Evolutionary conservation across 2,329 filamentous ascomycete species (phyloP).

Genomic region (Aspergillus thermomutatus): DNA sequence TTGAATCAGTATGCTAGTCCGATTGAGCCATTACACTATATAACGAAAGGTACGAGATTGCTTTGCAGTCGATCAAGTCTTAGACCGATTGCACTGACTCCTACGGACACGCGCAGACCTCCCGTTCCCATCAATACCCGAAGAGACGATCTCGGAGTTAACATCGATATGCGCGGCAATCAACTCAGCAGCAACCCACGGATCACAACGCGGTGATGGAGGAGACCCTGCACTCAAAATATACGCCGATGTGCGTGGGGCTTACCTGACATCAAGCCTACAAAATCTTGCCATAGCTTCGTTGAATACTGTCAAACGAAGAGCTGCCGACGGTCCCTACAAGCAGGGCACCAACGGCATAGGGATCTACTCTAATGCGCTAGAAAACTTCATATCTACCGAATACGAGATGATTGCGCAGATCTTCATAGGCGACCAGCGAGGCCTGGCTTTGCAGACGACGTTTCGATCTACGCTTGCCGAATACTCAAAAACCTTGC

Average conservation of each 20-base stretch:
- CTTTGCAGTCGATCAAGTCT: not conserved
- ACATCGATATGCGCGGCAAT: constrained; percentile 77
- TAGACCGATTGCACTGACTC: constrained; percentile 29
- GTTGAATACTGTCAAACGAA: constrained; percentile 75
- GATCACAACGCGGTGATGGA: constrained; percentile 47
- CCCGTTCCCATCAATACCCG: constrained; percentile 75
- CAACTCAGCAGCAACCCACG: constrained; percentile 56
- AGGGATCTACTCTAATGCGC: constrained; percentile 77
- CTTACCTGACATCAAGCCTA: constrained; percentile 78
- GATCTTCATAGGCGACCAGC: constrained; percentile 82
- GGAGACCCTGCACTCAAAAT: constrained; percentile 74
- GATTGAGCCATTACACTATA: constrained; percentile 85
- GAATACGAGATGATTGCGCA: constrained; percentile 89
- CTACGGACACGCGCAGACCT: constrained; percentile 41
- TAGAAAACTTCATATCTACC: constrained; percentile 81
- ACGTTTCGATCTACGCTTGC: constrained; percentile 75
- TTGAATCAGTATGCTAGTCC: constrained; percentile 74
- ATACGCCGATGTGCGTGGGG: constrained; percentile 80
- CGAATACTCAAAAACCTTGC: constrained; percentile 79
- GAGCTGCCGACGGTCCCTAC: constrained; percentile 75
- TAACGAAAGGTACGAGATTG: constrained; percentile 70
- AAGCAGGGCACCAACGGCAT: constrained; percentile 87
- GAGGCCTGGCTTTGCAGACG: constrained; percentile 71
- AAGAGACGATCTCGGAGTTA: constrained; percentile 72
- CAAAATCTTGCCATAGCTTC: constrained; percentile 86